Percentiles rank a stretch among this genome's conserved stretches.
Evolutionary conservation across 1,284 basidiomycete species (phyloP).

Genomic region (Grifola frondosa): DNA sequence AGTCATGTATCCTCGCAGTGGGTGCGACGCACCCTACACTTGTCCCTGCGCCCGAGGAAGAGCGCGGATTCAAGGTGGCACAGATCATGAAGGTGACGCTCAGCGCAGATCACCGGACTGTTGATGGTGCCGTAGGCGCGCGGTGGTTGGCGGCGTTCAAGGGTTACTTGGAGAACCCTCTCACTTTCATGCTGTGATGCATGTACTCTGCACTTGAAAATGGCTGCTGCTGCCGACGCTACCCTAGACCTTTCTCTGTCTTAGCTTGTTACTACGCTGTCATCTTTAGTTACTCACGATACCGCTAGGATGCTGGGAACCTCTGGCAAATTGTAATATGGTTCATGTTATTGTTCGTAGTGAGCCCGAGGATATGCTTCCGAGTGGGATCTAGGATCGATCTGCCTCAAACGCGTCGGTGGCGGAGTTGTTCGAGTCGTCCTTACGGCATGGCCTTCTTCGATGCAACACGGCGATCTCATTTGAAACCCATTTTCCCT

Average conservation of each 20-base stretch:
- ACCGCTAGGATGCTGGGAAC: slow-evolving; percentile 19
- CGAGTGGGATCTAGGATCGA: no score
- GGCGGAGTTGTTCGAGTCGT: no score
- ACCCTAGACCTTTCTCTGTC: slow-evolving; percentile 23
- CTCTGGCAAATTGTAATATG: slow-evolving; percentile 20
- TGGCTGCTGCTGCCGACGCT: slow-evolving; percentile 3
- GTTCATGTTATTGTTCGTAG: no score
- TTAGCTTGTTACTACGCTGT: slow-evolving; percentile 18
- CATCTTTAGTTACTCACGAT: slow-evolving; percentile 21
- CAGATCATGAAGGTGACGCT: slow-evolving; percentile 97
- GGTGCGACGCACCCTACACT: slow-evolving; percentile 87
- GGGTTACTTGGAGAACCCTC: slow-evolving; percentile 94
- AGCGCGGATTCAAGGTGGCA: slow-evolving; percentile 90
- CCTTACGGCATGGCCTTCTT: no score
- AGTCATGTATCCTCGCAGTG: slow-evolving; percentile 96
- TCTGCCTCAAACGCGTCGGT: no score
- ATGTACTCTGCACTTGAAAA: not conserved
- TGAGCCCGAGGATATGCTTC: no score
- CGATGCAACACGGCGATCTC: no score
- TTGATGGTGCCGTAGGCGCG: slow-evolving; percentile 91
- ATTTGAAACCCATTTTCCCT: no score
- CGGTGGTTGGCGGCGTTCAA: slow-evolving; percentile 94
- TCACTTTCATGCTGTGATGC: slow-evolving; percentile 85
- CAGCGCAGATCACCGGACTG: slow-evolving; percentile 93
- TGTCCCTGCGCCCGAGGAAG: slow-evolving; percentile 86